phyloP scores from a whole-genome alignment of 2,329 filamentous ascomycete genomes.

The Aspergillus viridinutans region DNA sequence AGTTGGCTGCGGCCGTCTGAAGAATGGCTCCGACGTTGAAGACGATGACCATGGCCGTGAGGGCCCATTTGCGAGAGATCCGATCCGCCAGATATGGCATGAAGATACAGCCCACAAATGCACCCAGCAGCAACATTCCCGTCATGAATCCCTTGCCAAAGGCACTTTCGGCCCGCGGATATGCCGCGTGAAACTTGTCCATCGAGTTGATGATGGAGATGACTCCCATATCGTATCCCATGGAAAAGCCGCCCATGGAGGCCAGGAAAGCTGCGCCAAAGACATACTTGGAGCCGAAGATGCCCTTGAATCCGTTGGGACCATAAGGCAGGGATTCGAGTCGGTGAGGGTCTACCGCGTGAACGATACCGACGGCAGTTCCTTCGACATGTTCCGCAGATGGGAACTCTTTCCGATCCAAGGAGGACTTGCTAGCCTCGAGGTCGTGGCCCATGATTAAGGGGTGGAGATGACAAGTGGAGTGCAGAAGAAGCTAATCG shows the following conservation, averaged over 20 bases:
- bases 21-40: conserved; percentile 45
- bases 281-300: conserved; percentile 37
- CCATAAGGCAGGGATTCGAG: conserved; percentile 19
- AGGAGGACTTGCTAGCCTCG: neutral
- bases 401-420: neutral
- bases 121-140: conserved; percentile 41
- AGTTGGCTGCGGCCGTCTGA: conserved; percentile 25
- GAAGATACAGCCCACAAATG: conserved; percentile 34
- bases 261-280: conserved; percentile 42
- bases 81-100: conserved; percentile 38
- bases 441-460: neutral
- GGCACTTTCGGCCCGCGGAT: conserved; percentile 31
- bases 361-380: neutral
- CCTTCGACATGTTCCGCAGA: neutral
- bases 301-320: conserved; percentile 24
- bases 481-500: neutral
- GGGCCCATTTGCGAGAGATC: conserved; percentile 41
- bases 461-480: neutral
- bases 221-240: conserved; percentile 45
- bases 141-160: conserved; percentile 41
- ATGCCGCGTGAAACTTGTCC: conserved; percentile 41
- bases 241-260: conserved; percentile 38
- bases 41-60: conserved; percentile 26
- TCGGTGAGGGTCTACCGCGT: neutral
- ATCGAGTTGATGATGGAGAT: conserved; percentile 45